Evolutionary conservation across 2,329 filamentous ascomycete species (phyloP).

Genomic region (Paramyrothecium roridum): DNA sequence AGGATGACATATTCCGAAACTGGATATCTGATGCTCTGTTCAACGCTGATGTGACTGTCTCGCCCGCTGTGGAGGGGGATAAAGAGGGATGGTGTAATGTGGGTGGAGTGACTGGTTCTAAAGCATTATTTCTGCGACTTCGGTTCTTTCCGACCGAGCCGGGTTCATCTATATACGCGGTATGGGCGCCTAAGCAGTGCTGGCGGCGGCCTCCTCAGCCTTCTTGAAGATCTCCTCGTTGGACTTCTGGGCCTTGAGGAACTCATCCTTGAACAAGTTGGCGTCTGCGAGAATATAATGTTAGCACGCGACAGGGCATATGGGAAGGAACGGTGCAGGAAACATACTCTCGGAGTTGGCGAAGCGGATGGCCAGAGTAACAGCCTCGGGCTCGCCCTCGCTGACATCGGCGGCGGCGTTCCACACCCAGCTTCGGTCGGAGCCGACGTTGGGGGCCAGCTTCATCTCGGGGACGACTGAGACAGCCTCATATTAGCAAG

Average conservation of each 20-base stretch:
- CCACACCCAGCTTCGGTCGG: slow-evolving; percentile 99
- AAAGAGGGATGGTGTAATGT: slow-evolving; percentile 1
- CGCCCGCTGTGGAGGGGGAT: neutral
- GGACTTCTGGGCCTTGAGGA: slow-evolving; percentile 94
- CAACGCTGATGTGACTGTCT: slow-evolving; percentile 13
- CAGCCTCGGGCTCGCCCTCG: slow-evolving; percentile 94
- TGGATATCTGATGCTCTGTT: slow-evolving; percentile 7
- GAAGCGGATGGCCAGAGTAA: slow-evolving; percentile 94
- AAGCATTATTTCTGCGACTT: slow-evolving; percentile 13
- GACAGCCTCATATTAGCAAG: neutral
- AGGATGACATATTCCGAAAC: too few species aligned
- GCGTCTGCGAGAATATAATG: slow-evolving; percentile 63
- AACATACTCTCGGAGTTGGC: slow-evolving; percentile 95
- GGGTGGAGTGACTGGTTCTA: slow-evolving; percentile 12
- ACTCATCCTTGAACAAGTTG: slow-evolving; percentile 95
- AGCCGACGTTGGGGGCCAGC: slow-evolving; percentile 95
- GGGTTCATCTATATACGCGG: neutral
- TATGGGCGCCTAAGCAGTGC: slow-evolving; percentile 2
- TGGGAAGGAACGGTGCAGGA: neutral
- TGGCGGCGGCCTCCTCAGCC: slow-evolving; percentile 19
- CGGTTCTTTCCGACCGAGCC: neutral
- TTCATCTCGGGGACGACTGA: slow-evolving; percentile 97
- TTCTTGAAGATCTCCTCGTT: slow-evolving; percentile 82
- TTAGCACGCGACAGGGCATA: slow-evolving; percentile 3
- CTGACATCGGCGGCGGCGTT: slow-evolving; percentile 96